Evolutionary conservation across 1,139 yeast genomes (phyloP).

Genomic region (Nakaseomyces glabratus): DNA sequence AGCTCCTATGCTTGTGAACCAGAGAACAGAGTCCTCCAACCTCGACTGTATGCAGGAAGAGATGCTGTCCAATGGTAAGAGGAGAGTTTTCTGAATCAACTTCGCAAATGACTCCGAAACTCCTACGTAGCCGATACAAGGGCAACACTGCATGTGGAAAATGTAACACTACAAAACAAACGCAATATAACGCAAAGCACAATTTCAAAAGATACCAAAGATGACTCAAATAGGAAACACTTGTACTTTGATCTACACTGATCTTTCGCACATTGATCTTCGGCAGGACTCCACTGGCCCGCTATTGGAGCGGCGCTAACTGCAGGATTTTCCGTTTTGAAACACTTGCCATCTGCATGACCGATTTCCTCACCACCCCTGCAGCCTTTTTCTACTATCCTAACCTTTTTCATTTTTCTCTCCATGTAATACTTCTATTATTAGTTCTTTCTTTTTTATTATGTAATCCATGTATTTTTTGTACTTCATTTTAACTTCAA

Average conservation of each 20-base stretch:
- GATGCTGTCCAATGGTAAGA: conserved; percentile 16
- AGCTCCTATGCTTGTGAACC: conserved; percentile 27
- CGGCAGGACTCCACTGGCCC: too few species aligned
- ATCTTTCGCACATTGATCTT: too few species aligned
- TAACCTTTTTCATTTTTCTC: too few species aligned
- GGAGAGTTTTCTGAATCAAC: conserved; percentile 8
- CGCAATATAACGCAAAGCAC: background rate
- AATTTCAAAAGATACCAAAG: background rate
- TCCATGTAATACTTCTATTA: too few species aligned
- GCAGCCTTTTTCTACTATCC: background rate
- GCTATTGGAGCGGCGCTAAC: too few species aligned
- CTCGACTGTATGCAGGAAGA: conserved; percentile 17
- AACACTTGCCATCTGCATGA: too few species aligned
- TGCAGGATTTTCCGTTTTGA: too few species aligned
- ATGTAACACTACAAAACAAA: too few species aligned
- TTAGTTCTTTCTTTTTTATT: too few species aligned
- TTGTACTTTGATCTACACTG: background rate
- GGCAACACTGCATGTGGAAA: background rate
- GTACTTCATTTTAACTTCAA: too few species aligned
- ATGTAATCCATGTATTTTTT: too few species aligned
- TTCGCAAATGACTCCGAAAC: background rate
- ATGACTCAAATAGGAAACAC: background rate
- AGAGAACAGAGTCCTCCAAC: conserved; percentile 20
- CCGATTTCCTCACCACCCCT: background rate
- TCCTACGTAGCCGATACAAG: background rate